Conservation (phyloP, 2,329 filamentous ascomycete genomes). For the Fusarium bulbicola region DNA sequence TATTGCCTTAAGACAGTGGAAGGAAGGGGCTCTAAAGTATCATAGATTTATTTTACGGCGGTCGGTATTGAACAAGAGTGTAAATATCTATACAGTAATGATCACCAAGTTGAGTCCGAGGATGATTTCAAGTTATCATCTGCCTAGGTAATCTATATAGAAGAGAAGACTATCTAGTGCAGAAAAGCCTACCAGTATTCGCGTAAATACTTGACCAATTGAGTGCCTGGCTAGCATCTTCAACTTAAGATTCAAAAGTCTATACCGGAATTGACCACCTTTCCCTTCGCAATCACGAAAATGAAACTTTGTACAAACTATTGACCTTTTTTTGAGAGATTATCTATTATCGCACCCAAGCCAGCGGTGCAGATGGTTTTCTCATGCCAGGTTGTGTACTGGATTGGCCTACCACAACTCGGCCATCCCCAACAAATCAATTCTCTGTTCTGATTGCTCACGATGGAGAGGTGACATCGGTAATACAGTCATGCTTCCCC, state of each 20-base stretch:
- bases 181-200: background rate
- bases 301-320: too few species aligned
- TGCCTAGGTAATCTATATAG: too few species aligned
- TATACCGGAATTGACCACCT: background rate
- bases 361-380: background rate
- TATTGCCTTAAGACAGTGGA: slow-evolving; percentile 1
- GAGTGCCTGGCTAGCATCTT: too few species aligned
- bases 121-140: background rate
- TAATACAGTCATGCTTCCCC: slow-evolving; percentile 6
- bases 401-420: background rate
- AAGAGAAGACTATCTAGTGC: background rate
- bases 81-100: too few species aligned
- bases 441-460: background rate
- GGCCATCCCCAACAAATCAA: background rate
- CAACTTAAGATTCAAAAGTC: too few species aligned
- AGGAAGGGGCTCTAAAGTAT: background rate
- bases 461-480: background rate
- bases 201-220: too few species aligned
- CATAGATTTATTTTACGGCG: background rate
- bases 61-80: background rate
- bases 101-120: background rate
- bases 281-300: background rate
- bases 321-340: background rate
- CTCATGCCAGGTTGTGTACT: background rate
- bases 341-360: background rate